Conservation (phyloP, 1,284 basidiomycete genomes). For the Termitomyces sp. region DNA sequence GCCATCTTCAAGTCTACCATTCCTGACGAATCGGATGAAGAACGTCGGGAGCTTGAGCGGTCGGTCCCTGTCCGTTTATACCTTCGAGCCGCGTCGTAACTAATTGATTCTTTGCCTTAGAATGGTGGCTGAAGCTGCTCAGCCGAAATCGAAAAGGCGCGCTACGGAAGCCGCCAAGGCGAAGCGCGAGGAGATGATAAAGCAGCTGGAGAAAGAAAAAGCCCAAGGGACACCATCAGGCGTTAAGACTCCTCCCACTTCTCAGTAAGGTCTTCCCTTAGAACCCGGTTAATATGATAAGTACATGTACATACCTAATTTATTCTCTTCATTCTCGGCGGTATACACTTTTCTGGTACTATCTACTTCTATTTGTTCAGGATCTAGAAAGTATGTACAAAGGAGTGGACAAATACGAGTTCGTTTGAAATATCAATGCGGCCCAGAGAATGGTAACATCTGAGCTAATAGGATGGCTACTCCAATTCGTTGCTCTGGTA, state of each 20-base stretch:
- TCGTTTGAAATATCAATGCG: too few species aligned
- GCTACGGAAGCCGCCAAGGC: conserved; percentile 36
- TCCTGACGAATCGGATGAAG: conserved; percentile 88
- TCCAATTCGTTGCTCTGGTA: too few species aligned
- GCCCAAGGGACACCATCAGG: conserved; percentile 3
- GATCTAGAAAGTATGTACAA: conserved; percentile 1
- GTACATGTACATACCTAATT: not conserved
- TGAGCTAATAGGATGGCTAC: too few species aligned
- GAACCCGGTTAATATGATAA: not conserved
- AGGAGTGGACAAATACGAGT: too few species aligned
- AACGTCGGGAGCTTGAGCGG: conserved; percentile 89
- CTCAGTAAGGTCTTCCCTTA: not conserved
- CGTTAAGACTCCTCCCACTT: not conserved
- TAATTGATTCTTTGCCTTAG: conserved; percentile 26
- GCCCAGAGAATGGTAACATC: too few species aligned
- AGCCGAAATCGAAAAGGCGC: conserved; percentile 57
- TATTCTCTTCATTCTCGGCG: not conserved
- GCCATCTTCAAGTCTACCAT: conserved; percentile 80
- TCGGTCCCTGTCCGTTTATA: conserved; percentile 25
- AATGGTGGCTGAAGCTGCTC: conserved; percentile 67
- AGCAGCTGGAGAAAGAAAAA: conserved; percentile 20
- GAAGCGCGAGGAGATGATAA: conserved; percentile 33
- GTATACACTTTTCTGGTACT: not conserved
- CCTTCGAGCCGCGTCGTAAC: not conserved
- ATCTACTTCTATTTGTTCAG: conserved; percentile 6